Conservation (phyloP, 192 early-diverging fungal species). For the Anaeromyces robustus region DNA sequence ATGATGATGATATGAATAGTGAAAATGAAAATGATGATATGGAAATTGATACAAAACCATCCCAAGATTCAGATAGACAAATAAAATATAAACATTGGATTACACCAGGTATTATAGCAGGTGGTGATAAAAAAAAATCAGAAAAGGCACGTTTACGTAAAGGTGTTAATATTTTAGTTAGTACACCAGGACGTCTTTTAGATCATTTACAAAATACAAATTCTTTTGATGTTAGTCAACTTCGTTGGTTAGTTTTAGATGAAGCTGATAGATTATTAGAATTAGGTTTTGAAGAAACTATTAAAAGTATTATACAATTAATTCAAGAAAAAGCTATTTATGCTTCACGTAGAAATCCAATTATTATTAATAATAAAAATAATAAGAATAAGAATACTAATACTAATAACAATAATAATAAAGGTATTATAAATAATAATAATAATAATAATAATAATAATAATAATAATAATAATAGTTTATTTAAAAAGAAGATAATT, state of each 20-base stretch:
- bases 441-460: slow-evolving; percentile 3
- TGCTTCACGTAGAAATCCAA: neutral
- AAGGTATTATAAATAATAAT: slow-evolving; percentile 1
- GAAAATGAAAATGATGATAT: neutral
- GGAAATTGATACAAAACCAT: neutral
- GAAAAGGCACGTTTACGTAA: slow-evolving; percentile 65
- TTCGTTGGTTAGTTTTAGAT: slow-evolving; percentile 93
- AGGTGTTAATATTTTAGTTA: slow-evolving; percentile 78
- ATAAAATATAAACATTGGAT: slow-evolving; percentile 44
- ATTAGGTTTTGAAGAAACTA: slow-evolving; percentile 69
- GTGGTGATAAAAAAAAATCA: slow-evolving; percentile 64
- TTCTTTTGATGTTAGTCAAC: slow-evolving; percentile 64
- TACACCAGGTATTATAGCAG: slow-evolving; percentile 65
- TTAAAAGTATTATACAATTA: slow-evolving; percentile 29
- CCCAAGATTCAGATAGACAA: neutral
- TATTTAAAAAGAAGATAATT: neutral
- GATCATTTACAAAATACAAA: slow-evolving; percentile 71
- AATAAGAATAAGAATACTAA: slow-evolving; percentile 20
- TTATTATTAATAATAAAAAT: slow-evolving; percentile 11
- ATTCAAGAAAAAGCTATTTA: slow-evolving; percentile 9
- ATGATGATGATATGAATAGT: neutral
- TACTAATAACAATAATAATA: slow-evolving; percentile 15
- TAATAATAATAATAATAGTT: too few species aligned
- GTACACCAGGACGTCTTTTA: slow-evolving; percentile 88
- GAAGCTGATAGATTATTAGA: slow-evolving; percentile 95